A percentile compares a stretch with the other conserved stretches of the same genome.
Evolutionary conservation across 1,284 basidiomycete species (phyloP).

Genomic region (Ganoderma multipileum): DNA sequence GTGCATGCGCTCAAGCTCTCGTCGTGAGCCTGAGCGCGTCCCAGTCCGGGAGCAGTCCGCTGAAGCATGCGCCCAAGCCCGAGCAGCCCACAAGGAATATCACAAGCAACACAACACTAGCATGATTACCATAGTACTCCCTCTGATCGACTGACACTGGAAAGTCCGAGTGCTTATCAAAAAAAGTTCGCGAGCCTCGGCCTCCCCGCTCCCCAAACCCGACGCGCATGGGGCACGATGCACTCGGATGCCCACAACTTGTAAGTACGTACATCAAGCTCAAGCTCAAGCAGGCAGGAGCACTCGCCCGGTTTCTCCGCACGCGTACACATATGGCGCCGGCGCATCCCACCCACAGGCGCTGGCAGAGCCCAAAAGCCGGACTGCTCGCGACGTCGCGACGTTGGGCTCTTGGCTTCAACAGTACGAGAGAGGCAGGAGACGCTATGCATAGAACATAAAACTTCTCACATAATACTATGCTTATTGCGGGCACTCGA

Average conservation of each 20-base stretch:
- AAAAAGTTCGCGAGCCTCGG: neutral
- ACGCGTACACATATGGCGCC: neutral
- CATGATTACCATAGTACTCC: neutral
- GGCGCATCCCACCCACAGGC: neutral
- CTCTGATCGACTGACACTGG: neutral
- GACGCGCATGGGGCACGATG: neutral
- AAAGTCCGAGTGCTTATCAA: neutral
- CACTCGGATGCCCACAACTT: neutral
- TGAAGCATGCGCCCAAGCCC: neutral
- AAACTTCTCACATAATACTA: neutral
- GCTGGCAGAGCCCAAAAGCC: neutral
- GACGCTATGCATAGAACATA: neutral
- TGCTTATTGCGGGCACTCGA: neutral
- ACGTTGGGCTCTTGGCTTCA: neutral
- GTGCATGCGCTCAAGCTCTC: neutral
- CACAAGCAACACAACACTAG: neutral
- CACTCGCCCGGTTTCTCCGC: constrained; percentile 3
- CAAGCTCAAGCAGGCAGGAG: constrained; percentile 9
- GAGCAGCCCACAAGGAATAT: neutral
- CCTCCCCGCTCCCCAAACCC: neutral
- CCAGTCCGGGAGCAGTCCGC: neutral
- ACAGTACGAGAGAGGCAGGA: neutral
- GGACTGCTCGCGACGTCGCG: neutral
- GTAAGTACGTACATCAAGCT: neutral
- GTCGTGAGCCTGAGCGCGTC: neutral